These are phyloP conservation scores for Mucor piriformis DNA, from an alignment of 371 early-diverging fungal genomes.

Conservation along the genomic window DNA sequence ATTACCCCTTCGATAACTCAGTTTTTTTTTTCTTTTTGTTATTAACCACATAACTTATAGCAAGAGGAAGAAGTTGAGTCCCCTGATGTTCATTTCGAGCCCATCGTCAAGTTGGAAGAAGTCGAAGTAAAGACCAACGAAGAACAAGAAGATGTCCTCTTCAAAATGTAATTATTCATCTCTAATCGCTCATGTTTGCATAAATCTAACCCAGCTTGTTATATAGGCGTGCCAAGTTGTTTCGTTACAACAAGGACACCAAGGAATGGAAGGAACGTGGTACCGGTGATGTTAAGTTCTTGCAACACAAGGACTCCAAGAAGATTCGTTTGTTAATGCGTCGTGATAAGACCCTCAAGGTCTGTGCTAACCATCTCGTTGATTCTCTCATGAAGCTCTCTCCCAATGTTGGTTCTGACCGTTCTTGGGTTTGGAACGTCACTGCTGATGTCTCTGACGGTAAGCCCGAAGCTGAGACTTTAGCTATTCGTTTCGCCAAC, in stretches of 20 bases:
- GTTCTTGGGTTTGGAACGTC: slow-evolving; percentile 96
- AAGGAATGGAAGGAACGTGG: slow-evolving; percentile 99
- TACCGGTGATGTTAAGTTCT: slow-evolving; percentile 93
- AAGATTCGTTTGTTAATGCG: slow-evolving; percentile 96
- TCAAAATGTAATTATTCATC: slow-evolving; percentile 84
- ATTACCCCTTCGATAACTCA: not conserved
- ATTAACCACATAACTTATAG: slow-evolving; percentile 1
- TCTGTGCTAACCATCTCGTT: slow-evolving; percentile 97
- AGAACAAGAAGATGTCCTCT: slow-evolving; percentile 91
- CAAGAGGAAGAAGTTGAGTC: slow-evolving; percentile 83
- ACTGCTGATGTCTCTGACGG: slow-evolving; percentile 91
- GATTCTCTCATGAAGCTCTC: slow-evolving; percentile 85
- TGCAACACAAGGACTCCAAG: slow-evolving; percentile 86
- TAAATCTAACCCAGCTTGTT: not conserved
- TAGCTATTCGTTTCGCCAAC: slow-evolving; percentile 97
- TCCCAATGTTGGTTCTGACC: slow-evolving; percentile 95
- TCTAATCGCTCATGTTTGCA: not conserved
- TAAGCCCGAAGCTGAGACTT: slow-evolving; percentile 77
- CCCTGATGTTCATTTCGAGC: slow-evolving; percentile 95
- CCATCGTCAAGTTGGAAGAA: slow-evolving; percentile 90
- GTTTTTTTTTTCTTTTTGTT: slow-evolving; percentile 2
- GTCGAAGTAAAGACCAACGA: slow-evolving; percentile 94
- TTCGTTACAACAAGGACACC: slow-evolving; percentile 88
- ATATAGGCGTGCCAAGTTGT: slow-evolving; percentile 94
- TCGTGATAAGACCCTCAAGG: slow-evolving; percentile 96